phyloP scores from a whole-genome alignment of 805 yeast species.

The Brettanomyces sp. region DNA sequence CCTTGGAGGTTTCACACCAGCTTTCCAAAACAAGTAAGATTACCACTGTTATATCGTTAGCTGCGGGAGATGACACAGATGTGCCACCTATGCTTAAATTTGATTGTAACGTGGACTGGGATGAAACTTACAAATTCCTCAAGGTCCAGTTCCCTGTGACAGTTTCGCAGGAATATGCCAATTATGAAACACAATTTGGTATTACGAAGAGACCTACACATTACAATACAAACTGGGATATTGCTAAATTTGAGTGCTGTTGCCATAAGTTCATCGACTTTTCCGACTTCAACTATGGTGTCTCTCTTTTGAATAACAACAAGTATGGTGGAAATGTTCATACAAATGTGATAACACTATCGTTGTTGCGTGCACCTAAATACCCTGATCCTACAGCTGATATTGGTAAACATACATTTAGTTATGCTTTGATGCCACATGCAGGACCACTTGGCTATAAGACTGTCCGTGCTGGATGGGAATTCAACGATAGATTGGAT shows the following conservation, averaged over 20 bases:
- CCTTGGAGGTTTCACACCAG: slow-evolving; percentile 52
- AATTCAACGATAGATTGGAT: slow-evolving; percentile 53
- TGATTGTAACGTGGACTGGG: slow-evolving; percentile 68
- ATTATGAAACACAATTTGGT: slow-evolving; percentile 93
- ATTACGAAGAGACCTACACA: slow-evolving; percentile 88
- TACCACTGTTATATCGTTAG: slow-evolving; percentile 62
- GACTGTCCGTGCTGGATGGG: slow-evolving; percentile 67
- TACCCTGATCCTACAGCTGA: slow-evolving; percentile 94
- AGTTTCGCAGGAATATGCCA: slow-evolving; percentile 64
- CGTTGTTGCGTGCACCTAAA: slow-evolving; percentile 83
- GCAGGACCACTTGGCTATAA: slow-evolving; percentile 51
- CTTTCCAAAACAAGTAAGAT: slow-evolving; percentile 52
- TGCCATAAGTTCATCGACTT: slow-evolving; percentile 91
- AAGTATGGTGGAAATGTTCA: slow-evolving; percentile 91
- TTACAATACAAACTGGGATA: slow-evolving; percentile 92
- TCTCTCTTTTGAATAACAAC: slow-evolving; percentile 69
- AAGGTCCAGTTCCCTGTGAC: slow-evolving; percentile 94
- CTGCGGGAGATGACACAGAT: slow-evolving; percentile 29
- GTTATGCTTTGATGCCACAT: slow-evolving; percentile 82
- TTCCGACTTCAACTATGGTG: slow-evolving; percentile 82
- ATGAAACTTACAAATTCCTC: slow-evolving; percentile 76
- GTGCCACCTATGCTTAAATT: slow-evolving; percentile 34
- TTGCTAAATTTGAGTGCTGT: slow-evolving; percentile 92
- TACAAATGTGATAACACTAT: slow-evolving; percentile 84
- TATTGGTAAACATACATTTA: slow-evolving; percentile 79